phyloP scores from a whole-genome alignment of 108 stramenopile species.

The Nitzschia sp. region DNA sequence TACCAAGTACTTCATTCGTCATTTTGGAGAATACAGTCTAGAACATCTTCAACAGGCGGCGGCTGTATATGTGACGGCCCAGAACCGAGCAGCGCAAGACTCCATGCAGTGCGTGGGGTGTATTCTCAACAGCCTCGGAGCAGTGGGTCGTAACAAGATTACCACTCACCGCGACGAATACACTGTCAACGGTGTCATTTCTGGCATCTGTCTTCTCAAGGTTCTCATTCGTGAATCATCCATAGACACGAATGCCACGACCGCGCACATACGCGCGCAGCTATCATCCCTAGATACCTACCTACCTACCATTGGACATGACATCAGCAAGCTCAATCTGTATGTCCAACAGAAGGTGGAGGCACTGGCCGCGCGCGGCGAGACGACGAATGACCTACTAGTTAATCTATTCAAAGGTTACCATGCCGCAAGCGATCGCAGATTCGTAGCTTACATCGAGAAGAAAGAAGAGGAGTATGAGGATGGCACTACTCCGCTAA shows the following conservation, averaged over 20 bases:
- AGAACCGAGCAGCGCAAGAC: too few relatives aligned
- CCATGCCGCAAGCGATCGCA: conserved; percentile 1
- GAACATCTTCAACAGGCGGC: too few relatives aligned
- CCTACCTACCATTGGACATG: conserved; percentile 12
- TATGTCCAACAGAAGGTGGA: conserved; percentile 17
- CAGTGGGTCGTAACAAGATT: neutral
- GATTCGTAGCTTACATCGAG: conserved; percentile 32
- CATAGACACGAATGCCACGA: conserved; percentile 33
- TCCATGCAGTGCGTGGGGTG: neutral
- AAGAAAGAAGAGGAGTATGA: conserved; percentile 25
- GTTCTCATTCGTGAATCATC: conserved; percentile 19
- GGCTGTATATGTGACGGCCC: too few relatives aligned
- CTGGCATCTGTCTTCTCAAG: conserved; percentile 26
- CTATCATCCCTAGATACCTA: conserved; percentile 17
- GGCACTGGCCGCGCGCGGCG: conserved; percentile 21
- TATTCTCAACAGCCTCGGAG: neutral
- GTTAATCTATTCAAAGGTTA: conserved; percentile 48
- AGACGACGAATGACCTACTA: conserved; percentile 16
- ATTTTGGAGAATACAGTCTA: too few relatives aligned
- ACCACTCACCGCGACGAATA: neutral
- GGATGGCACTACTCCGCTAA: conserved; percentile 21
- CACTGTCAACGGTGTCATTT: neutral
- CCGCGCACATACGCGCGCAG: conserved; percentile 9
- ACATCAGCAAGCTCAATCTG: conserved; percentile 40
- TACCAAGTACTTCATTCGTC: too few relatives aligned